Percentiles rank a stretch among this genome's conserved stretches.
phyloP scores from a whole-genome alignment of 140 eudicot genomes.

The Anethum foeniculum region DNA sequence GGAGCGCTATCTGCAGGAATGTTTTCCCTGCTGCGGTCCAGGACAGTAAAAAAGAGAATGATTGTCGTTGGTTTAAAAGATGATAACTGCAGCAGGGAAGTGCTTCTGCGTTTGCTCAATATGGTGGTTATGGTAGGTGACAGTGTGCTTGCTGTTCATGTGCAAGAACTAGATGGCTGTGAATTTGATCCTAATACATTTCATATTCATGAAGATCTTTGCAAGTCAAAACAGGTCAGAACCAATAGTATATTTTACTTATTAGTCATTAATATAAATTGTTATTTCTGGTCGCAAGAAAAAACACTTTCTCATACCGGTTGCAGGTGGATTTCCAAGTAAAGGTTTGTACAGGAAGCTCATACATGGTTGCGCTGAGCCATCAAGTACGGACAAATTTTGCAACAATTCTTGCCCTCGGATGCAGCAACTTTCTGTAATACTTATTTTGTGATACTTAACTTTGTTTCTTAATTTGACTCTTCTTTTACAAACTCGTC shows the following conservation, averaged over 20 bases:
- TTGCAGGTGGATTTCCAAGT: conserved; percentile 41
- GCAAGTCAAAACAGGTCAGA: conserved; percentile 39
- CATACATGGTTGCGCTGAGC: conserved; percentile 21
- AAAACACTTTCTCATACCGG: background rate
- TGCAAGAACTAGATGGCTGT: conserved; percentile 22
- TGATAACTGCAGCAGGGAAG: conserved; percentile 28
- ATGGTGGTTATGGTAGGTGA: conserved; percentile 26
- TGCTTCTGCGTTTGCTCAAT: conserved; percentile 29
- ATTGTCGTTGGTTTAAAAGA: conserved; percentile 32
- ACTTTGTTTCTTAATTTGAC: background rate
- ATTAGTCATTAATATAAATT: background rate
- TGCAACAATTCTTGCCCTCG: conserved; percentile 34
- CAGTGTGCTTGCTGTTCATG: conserved; percentile 34
- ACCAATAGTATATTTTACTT: background rate
- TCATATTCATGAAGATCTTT: conserved; percentile 40
- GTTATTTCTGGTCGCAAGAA: background rate
- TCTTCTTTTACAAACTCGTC: background rate
- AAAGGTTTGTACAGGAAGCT: conserved; percentile 28
- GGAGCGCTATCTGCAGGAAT: conserved; percentile 11
- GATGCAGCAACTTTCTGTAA: conserved; percentile 23
- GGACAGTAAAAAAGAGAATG: conserved; percentile 13
- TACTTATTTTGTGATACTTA: background rate
- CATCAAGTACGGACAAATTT: conserved; percentile 33
- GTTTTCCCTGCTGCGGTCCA: conserved; percentile 12
- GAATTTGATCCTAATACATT: conserved; percentile 35